These are phyloP conservation scores for Raphanus raphanistrum DNA, from an alignment of 345 rosid genomes.

Conservation along the genomic window DNA sequence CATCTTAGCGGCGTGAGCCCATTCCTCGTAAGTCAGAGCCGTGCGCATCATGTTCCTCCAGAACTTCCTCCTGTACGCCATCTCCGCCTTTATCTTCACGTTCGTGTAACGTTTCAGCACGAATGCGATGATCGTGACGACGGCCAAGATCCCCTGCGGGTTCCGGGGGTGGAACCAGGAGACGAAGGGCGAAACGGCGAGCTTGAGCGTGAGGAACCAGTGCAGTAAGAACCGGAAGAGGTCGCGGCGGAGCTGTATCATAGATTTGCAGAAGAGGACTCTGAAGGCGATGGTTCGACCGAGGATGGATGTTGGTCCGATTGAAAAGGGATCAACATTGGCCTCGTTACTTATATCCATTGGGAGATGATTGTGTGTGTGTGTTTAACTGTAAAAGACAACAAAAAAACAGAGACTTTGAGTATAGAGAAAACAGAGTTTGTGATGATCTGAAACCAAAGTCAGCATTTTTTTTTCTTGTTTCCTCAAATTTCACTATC, in stretches of 20 bases:
- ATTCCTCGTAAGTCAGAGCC: slow-evolving; percentile 90
- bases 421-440: neutral
- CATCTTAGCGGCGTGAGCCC: slow-evolving; percentile 99
- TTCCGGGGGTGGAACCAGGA: slow-evolving; percentile 95
- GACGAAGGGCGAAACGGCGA: slow-evolving; percentile 45
- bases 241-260: slow-evolving; percentile 60
- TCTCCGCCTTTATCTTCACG: slow-evolving; percentile 84
- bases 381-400: slow-evolving; percentile 17
- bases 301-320: slow-evolving; percentile 83
- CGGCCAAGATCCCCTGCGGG: slow-evolving; percentile 90
- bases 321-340: slow-evolving; percentile 67
- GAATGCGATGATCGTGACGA: slow-evolving; percentile 86
- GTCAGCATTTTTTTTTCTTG: neutral
- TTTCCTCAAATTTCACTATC: slow-evolving; percentile 12
- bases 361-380: neutral
- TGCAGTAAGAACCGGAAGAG: slow-evolving; percentile 44
- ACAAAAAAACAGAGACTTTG: neutral
- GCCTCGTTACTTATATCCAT: slow-evolving; percentile 98
- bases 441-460: slow-evolving; percentile 14
- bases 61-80: slow-evolving; percentile 93
- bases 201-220: slow-evolving; percentile 49
- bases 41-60: slow-evolving; percentile 98
- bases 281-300: slow-evolving; percentile 89
- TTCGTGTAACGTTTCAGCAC: slow-evolving; percentile 76
- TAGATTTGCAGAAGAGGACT: slow-evolving; percentile 76